These are phyloP conservation scores for Vitis hybrid DNA, from an alignment of 177 flowering plant species.

Conservation along the genomic window DNA sequence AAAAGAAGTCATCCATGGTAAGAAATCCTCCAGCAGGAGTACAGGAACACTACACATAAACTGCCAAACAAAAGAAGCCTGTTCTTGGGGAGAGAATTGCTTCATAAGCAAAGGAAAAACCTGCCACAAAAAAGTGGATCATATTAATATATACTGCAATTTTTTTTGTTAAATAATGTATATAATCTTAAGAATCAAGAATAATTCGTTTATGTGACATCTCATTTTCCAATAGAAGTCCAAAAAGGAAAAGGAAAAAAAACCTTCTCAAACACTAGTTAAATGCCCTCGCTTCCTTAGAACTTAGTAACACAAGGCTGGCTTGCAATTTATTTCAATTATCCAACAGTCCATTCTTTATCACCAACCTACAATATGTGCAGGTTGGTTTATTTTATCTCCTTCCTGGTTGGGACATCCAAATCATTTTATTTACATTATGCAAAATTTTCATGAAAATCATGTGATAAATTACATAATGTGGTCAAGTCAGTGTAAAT, in stretches of 20 bases:
- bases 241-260: too few species aligned
- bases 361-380: too few species aligned
- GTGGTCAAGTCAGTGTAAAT: not conserved
- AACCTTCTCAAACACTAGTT: too few species aligned
- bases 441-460: not conserved
- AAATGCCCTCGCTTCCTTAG: too few species aligned
- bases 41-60: slow-evolving; percentile 75
- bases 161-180: too few species aligned
- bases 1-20: slow-evolving; percentile 74
- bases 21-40: slow-evolving; percentile 54
- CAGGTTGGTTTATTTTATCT: not conserved
- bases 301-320: too few species aligned
- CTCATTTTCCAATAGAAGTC: too few species aligned
- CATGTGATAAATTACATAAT: not conserved
- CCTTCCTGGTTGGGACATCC: not conserved
- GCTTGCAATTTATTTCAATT: not conserved
- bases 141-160: not conserved
- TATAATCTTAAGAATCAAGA: too few species aligned
- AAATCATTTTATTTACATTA: not conserved
- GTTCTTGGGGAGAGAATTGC: slow-evolving; percentile 59
- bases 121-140: slow-evolving; percentile 38
- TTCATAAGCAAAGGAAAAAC: slow-evolving; percentile 67
- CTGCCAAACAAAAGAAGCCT: slow-evolving; percentile 78
- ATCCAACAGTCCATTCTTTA: not conserved
- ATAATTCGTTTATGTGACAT: too few species aligned